A percentile compares a stretch with the other conserved stretches of the same genome.
phyloP scores from a whole-genome alignment of 2,329 filamentous ascomycete species.

The Calycina marina region DNA sequence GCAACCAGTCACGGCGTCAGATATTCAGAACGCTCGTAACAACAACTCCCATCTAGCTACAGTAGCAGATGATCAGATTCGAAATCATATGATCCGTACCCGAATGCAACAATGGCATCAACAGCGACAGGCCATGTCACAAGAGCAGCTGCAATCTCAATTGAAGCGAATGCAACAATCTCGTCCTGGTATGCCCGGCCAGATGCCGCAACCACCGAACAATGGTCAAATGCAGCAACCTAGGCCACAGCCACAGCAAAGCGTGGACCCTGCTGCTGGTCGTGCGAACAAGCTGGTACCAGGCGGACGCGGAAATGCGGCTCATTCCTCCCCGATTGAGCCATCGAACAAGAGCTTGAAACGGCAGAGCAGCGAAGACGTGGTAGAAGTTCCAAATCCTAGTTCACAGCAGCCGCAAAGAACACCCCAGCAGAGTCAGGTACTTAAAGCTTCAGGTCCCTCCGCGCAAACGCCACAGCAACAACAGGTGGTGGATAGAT shows the following conservation, averaged over 20 bases:
- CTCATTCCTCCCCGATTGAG: conserved; percentile 20
- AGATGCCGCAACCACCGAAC: background rate
- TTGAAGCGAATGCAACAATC: conserved; percentile 8
- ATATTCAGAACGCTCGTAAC: conserved; percentile 17
- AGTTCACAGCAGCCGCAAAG: conserved; percentile 17
- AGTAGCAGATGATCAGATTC: conserved; percentile 20
- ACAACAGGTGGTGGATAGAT: conserved; percentile 5
- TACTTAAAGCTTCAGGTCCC: conserved; percentile 12
- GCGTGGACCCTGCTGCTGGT: conserved; percentile 2
- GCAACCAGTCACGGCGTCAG: conserved; percentile 15
- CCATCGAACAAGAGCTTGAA: conserved; percentile 26
- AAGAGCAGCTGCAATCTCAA: conserved; percentile 5
- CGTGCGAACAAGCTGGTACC: conserved; percentile 10
- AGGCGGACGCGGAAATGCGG: conserved; percentile 9
- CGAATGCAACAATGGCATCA: conserved; percentile 11
- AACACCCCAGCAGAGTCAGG: conserved; percentile 21
- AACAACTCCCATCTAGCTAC: conserved; percentile 17
- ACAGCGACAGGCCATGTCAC: conserved; percentile 8
- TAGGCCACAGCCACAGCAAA: conserved; percentile 8
- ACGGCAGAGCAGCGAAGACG: conserved; percentile 30
- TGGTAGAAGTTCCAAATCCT: conserved; percentile 27
- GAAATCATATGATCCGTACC: conserved; percentile 13
- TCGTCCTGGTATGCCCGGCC: conserved; percentile 3
- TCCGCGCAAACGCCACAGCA: conserved; percentile 21
- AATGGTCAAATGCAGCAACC: conserved; percentile 8